Conservation (phyloP, 2,329 filamentous ascomycete species). For the Xenoacremonium recifei region DNA sequence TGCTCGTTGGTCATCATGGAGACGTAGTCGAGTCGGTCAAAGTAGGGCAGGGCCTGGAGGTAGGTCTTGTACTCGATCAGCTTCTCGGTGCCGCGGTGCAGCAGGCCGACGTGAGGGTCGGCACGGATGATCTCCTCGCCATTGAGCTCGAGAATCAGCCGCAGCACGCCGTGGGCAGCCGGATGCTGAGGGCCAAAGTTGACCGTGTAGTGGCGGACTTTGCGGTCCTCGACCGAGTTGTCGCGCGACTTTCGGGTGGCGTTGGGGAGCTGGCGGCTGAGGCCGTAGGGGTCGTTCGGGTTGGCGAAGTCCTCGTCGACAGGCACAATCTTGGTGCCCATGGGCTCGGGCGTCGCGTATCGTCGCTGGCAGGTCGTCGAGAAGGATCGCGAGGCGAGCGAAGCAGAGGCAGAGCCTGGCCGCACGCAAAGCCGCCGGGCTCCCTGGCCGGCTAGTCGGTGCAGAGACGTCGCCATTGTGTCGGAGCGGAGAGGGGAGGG, state of each 20-base stretch:
- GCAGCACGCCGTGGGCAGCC: constrained; percentile 95
- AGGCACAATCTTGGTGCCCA: constrained; percentile 61
- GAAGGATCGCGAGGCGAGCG: constrained; percentile 54
- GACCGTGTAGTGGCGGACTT: constrained; percentile 98
- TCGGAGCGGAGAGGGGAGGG: constrained; percentile 19
- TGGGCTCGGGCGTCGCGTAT: constrained; percentile 55
- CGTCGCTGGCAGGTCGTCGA: constrained; percentile 63
- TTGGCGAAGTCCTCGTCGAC: constrained; percentile 64
- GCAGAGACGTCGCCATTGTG: constrained; percentile 71
- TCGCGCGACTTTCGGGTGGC: constrained; percentile 46
- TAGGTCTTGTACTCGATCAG: constrained; percentile 99
- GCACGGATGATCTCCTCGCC: constrained; percentile 96
- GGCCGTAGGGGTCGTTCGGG: constrained; percentile 48
- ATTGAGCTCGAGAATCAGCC: constrained; percentile 94
- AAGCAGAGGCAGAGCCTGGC: too few species aligned
- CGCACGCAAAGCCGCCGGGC: constrained; percentile 65
- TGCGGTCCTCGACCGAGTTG: constrained; percentile 60
- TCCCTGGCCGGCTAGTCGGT: constrained; percentile 69
- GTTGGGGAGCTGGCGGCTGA: constrained; percentile 41
- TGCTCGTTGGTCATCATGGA: constrained; percentile 99
- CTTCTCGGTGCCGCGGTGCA: constrained; percentile 98
- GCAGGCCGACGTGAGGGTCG: constrained; percentile 92
- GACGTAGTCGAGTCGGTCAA: constrained; percentile 97
- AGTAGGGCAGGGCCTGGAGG: constrained; percentile 95
- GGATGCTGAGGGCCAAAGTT: constrained; percentile 99